Percentiles rank a stretch among this genome's conserved stretches.
Conservation (phyloP, 306 rosid species). For the Inga oerstediana region DNA sequence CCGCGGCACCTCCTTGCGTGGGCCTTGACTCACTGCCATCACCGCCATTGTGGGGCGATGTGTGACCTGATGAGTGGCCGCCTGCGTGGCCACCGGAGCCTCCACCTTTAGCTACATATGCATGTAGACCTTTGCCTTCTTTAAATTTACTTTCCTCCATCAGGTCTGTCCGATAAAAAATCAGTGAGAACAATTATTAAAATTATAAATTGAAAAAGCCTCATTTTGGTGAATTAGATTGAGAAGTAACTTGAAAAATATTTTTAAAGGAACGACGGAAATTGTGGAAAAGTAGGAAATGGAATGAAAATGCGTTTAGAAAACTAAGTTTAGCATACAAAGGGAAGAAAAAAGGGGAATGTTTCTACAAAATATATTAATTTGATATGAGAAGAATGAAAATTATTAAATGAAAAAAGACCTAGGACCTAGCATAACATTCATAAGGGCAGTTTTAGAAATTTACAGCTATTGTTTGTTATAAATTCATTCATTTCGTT, state of each 20-base stretch:
- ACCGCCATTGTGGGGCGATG: not conserved
- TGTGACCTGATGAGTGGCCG: not conserved
- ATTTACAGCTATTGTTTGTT: not conserved
- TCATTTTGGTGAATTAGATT: not conserved
- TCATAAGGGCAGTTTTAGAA: not conserved
- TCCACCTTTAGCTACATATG: conserved; percentile 24
- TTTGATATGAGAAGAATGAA: not conserved
- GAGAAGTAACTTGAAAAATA: not conserved
- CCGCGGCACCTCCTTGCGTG: conserved; percentile 34
- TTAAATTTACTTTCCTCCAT: conserved; percentile 8
- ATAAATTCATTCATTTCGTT: not conserved
- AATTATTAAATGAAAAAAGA: not conserved
- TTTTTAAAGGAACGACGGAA: not conserved
- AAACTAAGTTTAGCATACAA: not conserved
- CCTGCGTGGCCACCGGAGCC: not conserved
- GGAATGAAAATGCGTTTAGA: not conserved
- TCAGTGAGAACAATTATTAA: not conserved
- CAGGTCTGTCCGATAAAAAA: conserved; percentile 10
- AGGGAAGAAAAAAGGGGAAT: not conserved
- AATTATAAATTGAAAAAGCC: not conserved
- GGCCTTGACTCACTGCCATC: conserved; percentile 6
- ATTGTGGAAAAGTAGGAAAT: not conserved
- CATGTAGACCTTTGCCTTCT: not conserved
- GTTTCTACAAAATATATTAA: not conserved
- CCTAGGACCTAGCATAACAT: too few relatives aligned